These are phyloP conservation scores for Actinomucor elegans DNA, from an alignment of 371 early-diverging fungal species.

Conservation along the genomic window DNA sequence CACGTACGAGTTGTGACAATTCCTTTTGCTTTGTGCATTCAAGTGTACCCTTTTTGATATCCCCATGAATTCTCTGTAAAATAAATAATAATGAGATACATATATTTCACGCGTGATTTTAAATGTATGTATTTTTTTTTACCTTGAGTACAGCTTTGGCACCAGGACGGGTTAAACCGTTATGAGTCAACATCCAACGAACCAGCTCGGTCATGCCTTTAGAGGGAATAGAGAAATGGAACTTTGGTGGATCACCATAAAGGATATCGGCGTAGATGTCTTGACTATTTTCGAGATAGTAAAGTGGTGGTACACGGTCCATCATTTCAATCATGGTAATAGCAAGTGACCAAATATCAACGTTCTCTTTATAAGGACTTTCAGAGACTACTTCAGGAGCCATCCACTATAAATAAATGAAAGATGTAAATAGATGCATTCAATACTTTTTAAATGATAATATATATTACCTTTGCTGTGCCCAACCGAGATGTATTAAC, in stretches of 20 bases:
- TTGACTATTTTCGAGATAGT: constrained; percentile 40
- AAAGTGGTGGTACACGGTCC: constrained; percentile 56
- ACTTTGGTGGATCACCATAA: constrained; percentile 43
- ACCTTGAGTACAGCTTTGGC: constrained; percentile 42
- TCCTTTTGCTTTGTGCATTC: constrained; percentile 42
- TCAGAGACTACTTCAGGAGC: constrained; percentile 51
- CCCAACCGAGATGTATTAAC: constrained; percentile 38
- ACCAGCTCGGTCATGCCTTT: constrained; percentile 32
- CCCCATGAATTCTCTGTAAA: constrained; percentile 27
- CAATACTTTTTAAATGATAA: no score
- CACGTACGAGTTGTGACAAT: constrained; percentile 39
- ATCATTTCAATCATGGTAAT: constrained; percentile 57
- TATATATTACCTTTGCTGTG: constrained; percentile 42
- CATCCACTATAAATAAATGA: constrained; percentile 42
- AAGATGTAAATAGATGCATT: neutral
- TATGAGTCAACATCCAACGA: constrained; percentile 42
- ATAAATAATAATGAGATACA: neutral
- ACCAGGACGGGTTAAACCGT: constrained; percentile 34
- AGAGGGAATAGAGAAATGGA: constrained; percentile 44
- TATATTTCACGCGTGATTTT: no score
- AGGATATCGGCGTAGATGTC: constrained; percentile 49
- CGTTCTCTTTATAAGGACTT: constrained; percentile 43
- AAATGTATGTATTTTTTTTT: constrained; percentile 12
- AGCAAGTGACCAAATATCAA: constrained; percentile 52
- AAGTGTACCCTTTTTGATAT: constrained; percentile 28